Evolutionary conservation across 2,329 filamentous ascomycete species (phyloP), one percentile per base, ranked within the genome.

Genomic region (Tolypocladium nubicola): DNA sequence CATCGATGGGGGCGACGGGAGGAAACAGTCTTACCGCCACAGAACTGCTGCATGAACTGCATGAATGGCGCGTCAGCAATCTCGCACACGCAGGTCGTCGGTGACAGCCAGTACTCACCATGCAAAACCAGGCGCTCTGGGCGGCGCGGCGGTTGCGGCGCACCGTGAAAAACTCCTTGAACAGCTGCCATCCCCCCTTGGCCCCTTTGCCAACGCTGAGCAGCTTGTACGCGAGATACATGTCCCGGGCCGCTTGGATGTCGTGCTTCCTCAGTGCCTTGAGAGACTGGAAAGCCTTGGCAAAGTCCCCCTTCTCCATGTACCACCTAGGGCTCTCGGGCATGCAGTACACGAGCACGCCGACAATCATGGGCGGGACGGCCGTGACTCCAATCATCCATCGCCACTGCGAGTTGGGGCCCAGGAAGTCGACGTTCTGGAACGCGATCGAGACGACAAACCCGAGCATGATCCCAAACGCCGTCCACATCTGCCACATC

Each of bases 321-420:
- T 68, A 85, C 76, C 1, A 82, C 77, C 3, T 71, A 65, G 69
- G 80, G 87, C 1, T 84, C 62, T 86, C 83, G 1, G 83, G 83
- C 61, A 85, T 88, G 55, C 85, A 72, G 65, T 79, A 89, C 59
- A 88, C 84, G 49, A 80, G 73, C 13, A 79, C 33, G 7, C 79
- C 56, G 0, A 83, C 73, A 5, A 83, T 75, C 2, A 88, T 68
- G 0, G 77, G 74, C 0, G 77, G 74, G 19, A 71, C 66, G 13
- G 84, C 83, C 3, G 84, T 82, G 2, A 82, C 83, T 2, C 81
- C 82, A 9, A 87, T 70, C 66, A 84, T 82, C 7, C 85, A 71
- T n/a, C 84, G 75, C 84, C 84, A 87, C 30, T 67, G 69, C 0
- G 66, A 68, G 38, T 63, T 59, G 11, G 57, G 56, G 1, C 68